Conservation (phyloP, 352 stramenopile genomes). For the Pythium insidiosum region DNA sequence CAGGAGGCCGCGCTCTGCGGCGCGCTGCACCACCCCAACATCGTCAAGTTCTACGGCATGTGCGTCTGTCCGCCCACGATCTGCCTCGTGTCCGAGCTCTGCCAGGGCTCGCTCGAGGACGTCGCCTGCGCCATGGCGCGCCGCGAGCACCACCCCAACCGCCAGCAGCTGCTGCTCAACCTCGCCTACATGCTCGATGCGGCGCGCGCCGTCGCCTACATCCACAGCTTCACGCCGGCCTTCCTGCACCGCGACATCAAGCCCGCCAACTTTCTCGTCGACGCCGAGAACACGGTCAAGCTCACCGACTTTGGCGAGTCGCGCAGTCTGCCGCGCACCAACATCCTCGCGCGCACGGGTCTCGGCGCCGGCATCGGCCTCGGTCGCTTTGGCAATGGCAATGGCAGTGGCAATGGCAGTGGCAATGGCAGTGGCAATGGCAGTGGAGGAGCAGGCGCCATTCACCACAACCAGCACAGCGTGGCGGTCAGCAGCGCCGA, state of each 20-base stretch:
- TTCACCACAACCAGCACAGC: neutral
- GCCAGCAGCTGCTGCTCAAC: conserved; percentile 36
- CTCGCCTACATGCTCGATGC: conserved; percentile 19
- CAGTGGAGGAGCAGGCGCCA: too few species aligned
- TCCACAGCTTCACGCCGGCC: conserved; percentile 63
- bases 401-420: conserved; percentile 1
- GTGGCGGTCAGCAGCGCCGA: neutral
- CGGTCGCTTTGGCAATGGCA: conserved; percentile 3
- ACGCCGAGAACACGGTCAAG: conserved; percentile 44
- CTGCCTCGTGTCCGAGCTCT: conserved; percentile 66
- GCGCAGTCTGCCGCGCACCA: conserved; percentile 27
- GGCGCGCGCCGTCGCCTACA: conserved; percentile 52
- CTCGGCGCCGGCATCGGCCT: conserved; percentile 1
- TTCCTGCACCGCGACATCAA: conserved; percentile 81
- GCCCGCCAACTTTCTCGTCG: conserved; percentile 64
- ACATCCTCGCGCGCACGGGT: conserved; percentile 18
- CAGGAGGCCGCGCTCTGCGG: conserved; percentile 71
- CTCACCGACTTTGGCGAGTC: conserved; percentile 73
- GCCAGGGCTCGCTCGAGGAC: conserved; percentile 47
- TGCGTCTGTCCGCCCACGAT: conserved; percentile 72
- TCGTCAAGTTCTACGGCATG: conserved; percentile 80
- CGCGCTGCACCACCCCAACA: conserved; percentile 66
- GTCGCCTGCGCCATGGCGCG: conserved; percentile 29
- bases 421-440: neutral
- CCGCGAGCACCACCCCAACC: conserved; percentile 25